Conservation (phyloP, 305 asterid genomes). For the Fraxinus latifolia region DNA sequence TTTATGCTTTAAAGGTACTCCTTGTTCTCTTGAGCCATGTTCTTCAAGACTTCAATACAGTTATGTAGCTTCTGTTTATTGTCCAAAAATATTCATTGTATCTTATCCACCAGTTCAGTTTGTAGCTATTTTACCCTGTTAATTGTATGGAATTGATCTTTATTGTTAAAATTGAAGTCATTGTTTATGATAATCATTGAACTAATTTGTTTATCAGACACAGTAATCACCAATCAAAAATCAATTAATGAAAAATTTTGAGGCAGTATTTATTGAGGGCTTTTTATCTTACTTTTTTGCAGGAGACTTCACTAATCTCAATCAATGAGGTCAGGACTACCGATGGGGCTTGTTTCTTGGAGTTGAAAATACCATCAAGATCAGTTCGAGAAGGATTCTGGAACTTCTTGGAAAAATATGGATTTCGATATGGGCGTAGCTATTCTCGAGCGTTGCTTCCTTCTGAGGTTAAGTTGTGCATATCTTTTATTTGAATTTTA, state of each 20-base stretch:
- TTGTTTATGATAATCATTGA: neutral
- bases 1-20: neutral
- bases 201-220: neutral
- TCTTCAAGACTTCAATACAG: neutral
- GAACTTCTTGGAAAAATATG: conserved; percentile 78
- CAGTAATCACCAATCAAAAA: conserved; percentile 6
- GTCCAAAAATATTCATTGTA: neutral
- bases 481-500: neutral
- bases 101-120: neutral
- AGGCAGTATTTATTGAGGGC: conserved; percentile 14
- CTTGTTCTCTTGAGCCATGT: neutral
- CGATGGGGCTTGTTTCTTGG: conserved; percentile 77
- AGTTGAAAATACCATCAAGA: conserved; percentile 67
- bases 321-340: conserved; percentile 54
- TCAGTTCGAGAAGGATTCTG: conserved; percentile 46
- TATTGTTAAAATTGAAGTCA: conserved; percentile 11
- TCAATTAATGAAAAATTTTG: conserved; percentile 9
- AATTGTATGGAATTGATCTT: conserved; percentile 8
- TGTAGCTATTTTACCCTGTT: conserved; percentile 13
- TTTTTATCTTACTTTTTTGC: conserved; percentile 30
- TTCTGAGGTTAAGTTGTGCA: conserved; percentile 59
- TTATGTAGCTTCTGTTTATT: neutral
- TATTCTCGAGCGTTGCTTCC: conserved; percentile 76
- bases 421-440: conserved; percentile 64
- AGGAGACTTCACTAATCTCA: conserved; percentile 71